These are phyloP conservation scores for Penicillium verhagenii DNA, from an alignment of 495 filamentous ascomycete genomes.

Conservation along the genomic window DNA sequence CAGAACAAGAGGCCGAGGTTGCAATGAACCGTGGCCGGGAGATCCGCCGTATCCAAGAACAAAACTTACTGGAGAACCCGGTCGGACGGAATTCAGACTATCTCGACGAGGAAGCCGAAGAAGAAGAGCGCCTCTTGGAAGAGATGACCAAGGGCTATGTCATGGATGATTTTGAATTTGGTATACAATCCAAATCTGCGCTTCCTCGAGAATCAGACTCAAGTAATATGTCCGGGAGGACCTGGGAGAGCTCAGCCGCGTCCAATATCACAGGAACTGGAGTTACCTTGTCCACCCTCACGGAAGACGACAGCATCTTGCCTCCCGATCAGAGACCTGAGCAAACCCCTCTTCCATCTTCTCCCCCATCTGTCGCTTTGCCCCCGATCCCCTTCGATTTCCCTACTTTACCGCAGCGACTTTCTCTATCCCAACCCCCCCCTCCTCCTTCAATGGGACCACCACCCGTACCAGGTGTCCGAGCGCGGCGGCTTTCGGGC, in stretches of 20 bases:
- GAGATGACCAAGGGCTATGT: slow-evolving; percentile 88
- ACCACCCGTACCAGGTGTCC: slow-evolving; percentile 58
- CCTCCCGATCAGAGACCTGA: slow-evolving; percentile 31
- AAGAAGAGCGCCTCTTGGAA: slow-evolving; percentile 88
- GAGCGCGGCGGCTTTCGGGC: slow-evolving; percentile 78
- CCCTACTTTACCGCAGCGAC: slow-evolving; percentile 18
- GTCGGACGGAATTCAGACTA: slow-evolving; percentile 43
- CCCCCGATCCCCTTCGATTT: slow-evolving; percentile 31
- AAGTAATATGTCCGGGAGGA: slow-evolving; percentile 77
- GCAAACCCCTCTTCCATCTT: slow-evolving; percentile 27
- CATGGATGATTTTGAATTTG: slow-evolving; percentile 85
- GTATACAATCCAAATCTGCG: slow-evolving; percentile 66
- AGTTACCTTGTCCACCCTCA: slow-evolving; percentile 72
- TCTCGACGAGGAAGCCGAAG: slow-evolving; percentile 76
- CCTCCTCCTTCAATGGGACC: slow-evolving; percentile 32
- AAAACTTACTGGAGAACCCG: slow-evolving; percentile 27
- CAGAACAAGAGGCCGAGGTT: slow-evolving; percentile 70
- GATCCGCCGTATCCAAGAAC: slow-evolving; percentile 38
- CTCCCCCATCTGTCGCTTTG: slow-evolving; percentile 26
- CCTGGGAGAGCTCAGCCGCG: slow-evolving; percentile 82
- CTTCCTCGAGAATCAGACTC: slow-evolving; percentile 88
- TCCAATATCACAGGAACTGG: slow-evolving; percentile 75
- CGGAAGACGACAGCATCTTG: slow-evolving; percentile 55
- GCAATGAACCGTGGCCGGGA: slow-evolving; percentile 51
- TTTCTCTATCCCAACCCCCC: slow-evolving; percentile 33